Evolutionary conservation across 805 yeast species (phyloP).

Genomic region (Myxozyma melibiosi): DNA sequence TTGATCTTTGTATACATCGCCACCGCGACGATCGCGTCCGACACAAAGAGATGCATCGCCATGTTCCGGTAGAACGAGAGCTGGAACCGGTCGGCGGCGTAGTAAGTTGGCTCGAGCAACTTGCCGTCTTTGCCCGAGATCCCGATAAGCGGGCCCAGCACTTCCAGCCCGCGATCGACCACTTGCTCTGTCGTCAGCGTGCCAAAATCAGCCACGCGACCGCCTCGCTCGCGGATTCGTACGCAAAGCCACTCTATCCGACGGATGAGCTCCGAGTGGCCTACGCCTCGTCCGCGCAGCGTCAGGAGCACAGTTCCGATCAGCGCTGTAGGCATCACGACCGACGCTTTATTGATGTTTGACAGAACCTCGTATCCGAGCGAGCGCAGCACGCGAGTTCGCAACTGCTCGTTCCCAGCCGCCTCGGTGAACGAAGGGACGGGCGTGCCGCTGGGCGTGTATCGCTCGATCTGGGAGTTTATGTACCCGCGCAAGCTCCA

Average conservation of each 20-base stretch:
- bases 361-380: constrained; percentile 57
- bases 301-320: constrained; percentile 53
- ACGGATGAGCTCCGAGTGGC: constrained; percentile 41
- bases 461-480: constrained; percentile 36
- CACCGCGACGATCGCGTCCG: constrained; percentile 53
- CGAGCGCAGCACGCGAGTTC: constrained; percentile 46
- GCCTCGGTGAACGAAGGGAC: constrained; percentile 19
- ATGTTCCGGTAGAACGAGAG: constrained; percentile 61
- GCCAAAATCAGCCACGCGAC: constrained; percentile 45
- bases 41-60: constrained; percentile 56
- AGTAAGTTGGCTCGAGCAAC: constrained; percentile 45
- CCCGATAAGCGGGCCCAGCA: constrained; percentile 46
- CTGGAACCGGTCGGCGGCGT: constrained; percentile 55
- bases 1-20: constrained; percentile 43
- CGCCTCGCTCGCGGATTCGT: constrained; percentile 44
- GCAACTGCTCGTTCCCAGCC: constrained; percentile 20
- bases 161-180: constrained; percentile 45
- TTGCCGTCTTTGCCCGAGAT: constrained; percentile 32
- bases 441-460: constrained; percentile 1
- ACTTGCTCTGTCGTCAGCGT: constrained; percentile 40
- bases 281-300: constrained; percentile 46
- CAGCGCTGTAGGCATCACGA: constrained; percentile 56
- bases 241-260: constrained; percentile 44
- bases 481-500: constrained; percentile 46
- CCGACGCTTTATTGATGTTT: constrained; percentile 54